phyloP scores from a whole-genome alignment of 352 stramenopile genomes.

The Globisporangium viniferum region DNA sequence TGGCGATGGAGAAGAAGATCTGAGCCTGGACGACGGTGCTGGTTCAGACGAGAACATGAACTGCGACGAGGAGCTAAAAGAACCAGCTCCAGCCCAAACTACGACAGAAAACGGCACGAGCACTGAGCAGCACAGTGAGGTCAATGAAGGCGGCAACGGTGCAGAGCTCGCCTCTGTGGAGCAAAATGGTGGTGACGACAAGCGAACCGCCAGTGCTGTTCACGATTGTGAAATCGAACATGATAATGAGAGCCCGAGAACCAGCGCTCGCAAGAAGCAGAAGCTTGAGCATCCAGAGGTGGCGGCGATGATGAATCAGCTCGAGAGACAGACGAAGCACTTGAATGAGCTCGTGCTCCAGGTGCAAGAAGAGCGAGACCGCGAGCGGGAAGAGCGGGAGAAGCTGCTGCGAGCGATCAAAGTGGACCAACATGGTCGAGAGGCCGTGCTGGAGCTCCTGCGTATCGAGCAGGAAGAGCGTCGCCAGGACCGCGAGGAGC shows the following conservation, averaged over 20 bases:
- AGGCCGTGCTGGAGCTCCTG: slow-evolving; percentile 11
- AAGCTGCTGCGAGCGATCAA: slow-evolving; percentile 7
- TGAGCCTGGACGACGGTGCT: neutral
- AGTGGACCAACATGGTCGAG: slow-evolving; percentile 11
- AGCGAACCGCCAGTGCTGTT: neutral
- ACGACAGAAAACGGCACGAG: neutral
- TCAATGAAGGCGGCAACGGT: neutral
- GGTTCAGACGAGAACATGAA: neutral
- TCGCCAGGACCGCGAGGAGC: slow-evolving; percentile 8
- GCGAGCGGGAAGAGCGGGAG: slow-evolving; percentile 8
- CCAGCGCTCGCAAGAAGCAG: neutral
- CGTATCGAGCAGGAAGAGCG: slow-evolving; percentile 12
- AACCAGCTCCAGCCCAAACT: neutral
- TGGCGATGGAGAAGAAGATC: neutral
- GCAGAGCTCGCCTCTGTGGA: neutral
- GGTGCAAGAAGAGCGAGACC: slow-evolving; percentile 6
- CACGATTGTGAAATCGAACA: neutral
- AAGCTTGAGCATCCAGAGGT: neutral
- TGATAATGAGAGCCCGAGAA: neutral
- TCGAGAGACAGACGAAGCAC: slow-evolving; percentile 8
- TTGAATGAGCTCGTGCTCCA: slow-evolving; percentile 9
- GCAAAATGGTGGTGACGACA: neutral
- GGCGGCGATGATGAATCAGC: neutral
- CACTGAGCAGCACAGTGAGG: neutral
- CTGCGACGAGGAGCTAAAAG: neutral